These are phyloP conservation scores for Primulina eburnea DNA, from an alignment of 257 asterid species.

Conservation along the genomic window DNA sequence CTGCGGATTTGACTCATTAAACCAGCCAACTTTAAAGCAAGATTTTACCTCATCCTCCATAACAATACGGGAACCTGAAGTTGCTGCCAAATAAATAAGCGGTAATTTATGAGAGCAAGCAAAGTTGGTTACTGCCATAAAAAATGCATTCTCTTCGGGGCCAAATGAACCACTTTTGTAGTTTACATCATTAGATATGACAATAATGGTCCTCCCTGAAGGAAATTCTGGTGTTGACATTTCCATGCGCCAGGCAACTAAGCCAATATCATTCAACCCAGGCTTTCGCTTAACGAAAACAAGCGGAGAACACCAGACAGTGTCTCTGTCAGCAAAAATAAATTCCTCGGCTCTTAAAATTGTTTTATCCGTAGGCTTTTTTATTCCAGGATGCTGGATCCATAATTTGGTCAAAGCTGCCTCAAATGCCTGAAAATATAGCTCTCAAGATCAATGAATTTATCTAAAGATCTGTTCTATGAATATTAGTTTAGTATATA, in stretches of 20 bases:
- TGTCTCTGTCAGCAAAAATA: conserved; percentile 55
- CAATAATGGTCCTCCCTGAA: conserved; percentile 72
- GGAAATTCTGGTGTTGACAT: conserved; percentile 96
- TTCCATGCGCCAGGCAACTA: conserved; percentile 96
- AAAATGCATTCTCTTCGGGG: conserved; percentile 89
- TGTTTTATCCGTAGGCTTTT: conserved; percentile 53
- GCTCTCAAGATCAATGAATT: conserved; percentile 21
- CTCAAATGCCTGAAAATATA: conserved; percentile 72
- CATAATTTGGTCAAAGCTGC: conserved; percentile 78
- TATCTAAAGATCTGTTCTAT: conserved; percentile 1
- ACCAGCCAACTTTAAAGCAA: conserved; percentile 97
- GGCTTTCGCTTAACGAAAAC: conserved; percentile 62
- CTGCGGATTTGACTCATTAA: conserved; percentile 83
- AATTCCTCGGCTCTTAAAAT: conserved; percentile 64
- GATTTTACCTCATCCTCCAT: conserved; percentile 95
- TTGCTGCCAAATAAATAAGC: conserved; percentile 89
- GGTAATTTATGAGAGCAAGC: conserved; percentile 83
- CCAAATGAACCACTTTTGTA: conserved; percentile 95
- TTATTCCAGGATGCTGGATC: conserved; percentile 40
- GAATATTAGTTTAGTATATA: conserved; percentile 5
- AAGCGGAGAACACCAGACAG: conserved; percentile 88
- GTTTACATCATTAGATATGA: conserved; percentile 87
- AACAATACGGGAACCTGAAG: conserved; percentile 98
- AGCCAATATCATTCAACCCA: conserved; percentile 79
- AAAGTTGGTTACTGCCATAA: conserved; percentile 75